Conservation (phyloP, 306 rosid species). For the Phaseolus lunatus region DNA sequence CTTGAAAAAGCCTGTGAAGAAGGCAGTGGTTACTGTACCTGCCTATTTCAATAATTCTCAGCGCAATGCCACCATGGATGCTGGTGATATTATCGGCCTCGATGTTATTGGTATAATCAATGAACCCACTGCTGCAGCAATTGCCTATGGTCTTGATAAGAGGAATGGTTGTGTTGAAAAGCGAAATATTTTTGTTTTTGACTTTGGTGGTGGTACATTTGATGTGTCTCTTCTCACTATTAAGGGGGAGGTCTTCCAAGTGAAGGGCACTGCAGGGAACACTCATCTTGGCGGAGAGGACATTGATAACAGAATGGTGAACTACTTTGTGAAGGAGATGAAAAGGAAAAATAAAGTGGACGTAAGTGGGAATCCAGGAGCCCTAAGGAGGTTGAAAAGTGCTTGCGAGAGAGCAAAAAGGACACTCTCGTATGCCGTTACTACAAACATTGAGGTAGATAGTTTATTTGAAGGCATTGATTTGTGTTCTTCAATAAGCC, state of each 20-base stretch:
- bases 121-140: conserved; percentile 31
- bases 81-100: conserved; percentile 39
- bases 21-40: conserved; percentile 55
- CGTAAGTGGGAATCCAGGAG: conserved; percentile 49
- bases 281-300: conserved; percentile 27
- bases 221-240: conserved; percentile 39
- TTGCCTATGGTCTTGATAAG: conserved; percentile 36
- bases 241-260: background rate
- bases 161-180: background rate
- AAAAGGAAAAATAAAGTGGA: conserved; percentile 27
- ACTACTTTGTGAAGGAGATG: conserved; percentile 21
- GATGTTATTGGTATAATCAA: conserved; percentile 30
- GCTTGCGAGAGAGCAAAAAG: conserved; percentile 43
- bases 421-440: background rate
- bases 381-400: conserved; percentile 26
- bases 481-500: conserved; percentile 14
- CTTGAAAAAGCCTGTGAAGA: background rate
- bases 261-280: conserved; percentile 33
- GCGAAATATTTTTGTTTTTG: conserved; percentile 27
- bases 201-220: conserved; percentile 40
- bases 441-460: conserved; percentile 13
- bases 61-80: conserved; percentile 29
- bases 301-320: conserved; percentile 14
- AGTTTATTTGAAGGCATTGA: conserved; percentile 17
- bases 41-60: conserved; percentile 61